Evolutionary conservation across 495 filamentous ascomycete species (phyloP), one percentile per base, ranked within the genome.

Genomic region (Aspergillus heteromorphus): DNA sequence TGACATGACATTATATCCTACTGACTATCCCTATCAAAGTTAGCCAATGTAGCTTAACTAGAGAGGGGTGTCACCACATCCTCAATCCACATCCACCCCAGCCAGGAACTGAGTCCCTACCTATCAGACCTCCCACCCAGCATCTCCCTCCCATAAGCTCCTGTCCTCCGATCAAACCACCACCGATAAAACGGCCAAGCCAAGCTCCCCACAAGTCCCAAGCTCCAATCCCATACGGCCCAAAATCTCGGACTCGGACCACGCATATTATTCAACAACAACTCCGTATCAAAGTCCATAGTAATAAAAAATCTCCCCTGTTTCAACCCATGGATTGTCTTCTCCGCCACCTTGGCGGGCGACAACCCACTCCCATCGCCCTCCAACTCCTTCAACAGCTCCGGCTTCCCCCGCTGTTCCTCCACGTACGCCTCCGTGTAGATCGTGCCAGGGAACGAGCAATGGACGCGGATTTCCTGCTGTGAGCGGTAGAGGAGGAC

Each of bases 381-480:
- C 11, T 66, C 72, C 8, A 75, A 53, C 23, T 57, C 50, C 55
- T 74, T 74, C 4, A 66, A 64, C 16, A 75, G 54, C 17, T 55
- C 48, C 2, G 72, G 68, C 45, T 75, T 77, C 5, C 48, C 45
- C 7, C 55, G 47, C 53, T 73, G 67, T 56, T 72, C 72, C 17
- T 57, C 42, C 0, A 65, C 47, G 41, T 73, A 71, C 0, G 63
- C 54, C 6, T 66, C 64, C 1, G 60, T 56, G 7, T 68, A 51
- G 45, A 75, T 68, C 0, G 60, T 67, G 3, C 62, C 65, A 0
- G 73, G 66, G 30, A 76, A 70, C 45, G 59, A 59, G 23, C 65
- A 68, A 42, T 71, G 64, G 2, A 67, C 53, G 1, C 14, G 59
- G 31, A 59, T 60, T 0, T 19, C 47, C 9, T 52, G 30, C 0